A percentile compares a stretch with the other conserved stretches of the same genome.
Evolutionary conservation across 2,329 filamentous ascomycete species (phyloP).

Genomic region (Emmonsiellopsis sp.): DNA sequence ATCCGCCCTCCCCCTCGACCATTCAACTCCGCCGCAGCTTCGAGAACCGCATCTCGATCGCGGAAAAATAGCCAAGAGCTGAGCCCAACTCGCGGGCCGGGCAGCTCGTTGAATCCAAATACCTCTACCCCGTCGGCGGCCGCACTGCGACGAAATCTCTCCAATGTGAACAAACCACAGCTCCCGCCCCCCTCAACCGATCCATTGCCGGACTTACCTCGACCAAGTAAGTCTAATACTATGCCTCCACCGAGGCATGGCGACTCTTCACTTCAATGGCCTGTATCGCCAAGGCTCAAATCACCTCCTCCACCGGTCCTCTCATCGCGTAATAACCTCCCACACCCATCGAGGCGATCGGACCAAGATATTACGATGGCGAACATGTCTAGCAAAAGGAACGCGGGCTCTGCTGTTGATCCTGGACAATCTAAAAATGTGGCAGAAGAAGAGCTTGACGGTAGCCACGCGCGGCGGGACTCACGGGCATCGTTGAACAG

Average conservation of each 20-base stretch:
- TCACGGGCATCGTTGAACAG: slow-evolving; percentile 49
- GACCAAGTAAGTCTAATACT: slow-evolving; percentile 51
- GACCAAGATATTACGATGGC: slow-evolving; percentile 37
- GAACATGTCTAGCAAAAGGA: slow-evolving; percentile 45
- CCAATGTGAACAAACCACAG: slow-evolving; percentile 57
- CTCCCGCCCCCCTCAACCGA: slow-evolving; percentile 54
- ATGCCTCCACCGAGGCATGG: slow-evolving; percentile 20
- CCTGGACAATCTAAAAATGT: slow-evolving; percentile 22
- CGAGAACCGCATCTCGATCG: slow-evolving; percentile 41
- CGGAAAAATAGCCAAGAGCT: slow-evolving; percentile 60
- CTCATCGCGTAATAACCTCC: slow-evolving; percentile 22
- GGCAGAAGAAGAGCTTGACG: slow-evolving; percentile 13
- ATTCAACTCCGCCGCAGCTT: slow-evolving; percentile 21
- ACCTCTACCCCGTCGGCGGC: slow-evolving; percentile 48
- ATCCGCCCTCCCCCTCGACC: slow-evolving; percentile 23
- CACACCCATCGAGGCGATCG: slow-evolving; percentile 34
- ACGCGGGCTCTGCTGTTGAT: slow-evolving; percentile 12
- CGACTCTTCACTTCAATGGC: slow-evolving; percentile 59
- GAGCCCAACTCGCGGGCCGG: slow-evolving; percentile 48
- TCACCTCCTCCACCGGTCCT: slow-evolving; percentile 53
- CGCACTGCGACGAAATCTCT: slow-evolving; percentile 57
- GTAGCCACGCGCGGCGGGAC: slow-evolving; percentile 6
- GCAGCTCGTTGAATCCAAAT: slow-evolving; percentile 28
- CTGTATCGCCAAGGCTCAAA: slow-evolving; percentile 32
- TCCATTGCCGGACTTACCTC: slow-evolving; percentile 49